Base-by-base conservation (phyloP, 2,329 filamentous ascomycete genomes). In the Colletotrichum costaricense region DNA sequence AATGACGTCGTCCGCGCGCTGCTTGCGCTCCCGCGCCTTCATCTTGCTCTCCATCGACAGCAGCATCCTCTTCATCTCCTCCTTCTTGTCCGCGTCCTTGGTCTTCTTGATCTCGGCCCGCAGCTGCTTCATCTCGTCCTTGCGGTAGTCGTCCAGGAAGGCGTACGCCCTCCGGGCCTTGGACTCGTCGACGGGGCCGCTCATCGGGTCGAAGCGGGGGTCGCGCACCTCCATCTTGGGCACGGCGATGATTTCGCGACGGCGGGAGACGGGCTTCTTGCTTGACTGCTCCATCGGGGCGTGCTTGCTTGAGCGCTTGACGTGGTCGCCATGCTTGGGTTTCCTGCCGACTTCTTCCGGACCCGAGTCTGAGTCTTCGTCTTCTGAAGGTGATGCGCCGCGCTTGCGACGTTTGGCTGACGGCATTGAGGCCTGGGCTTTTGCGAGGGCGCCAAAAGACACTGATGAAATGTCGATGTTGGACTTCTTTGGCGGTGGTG, bases 391-490 rank as follows among this genome's bases (percentile, higher is more conserved):
- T 82, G 60, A 73, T 11, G 79, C 75, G 59, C 80, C 74, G 71
- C 77, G 76, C 69, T 77, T 79, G 71, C 76, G 75, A 64, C 77
- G 76, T 83, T 82, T 77, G 68, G 78, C 68, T 62, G 79, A 76
- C 42, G 80, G 85, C 38, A 97, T 83, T 0, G 91, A 89, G 52
- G 92, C 92, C 84, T 97, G 94, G 1, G 95, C 95, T 86, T 94
- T 94, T 76, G 94, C 94, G 54, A 98, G 87, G n/a, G 94, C 94
- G 75, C 95, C 95, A 79, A 98, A 98, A 28, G 95, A 97, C 76
- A 98, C 91, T 74, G 88, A 86, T 9, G 89, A 85, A 57, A 87
- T 83, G 72, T 88, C 86, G 69, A 88, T 80, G 22, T 81, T 82
- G 6, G 84, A 78, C 60, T 72, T 74, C 46, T 67, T 66, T 49